phyloP scores from a whole-genome alignment of 2,329 filamentous ascomycete genomes.

The Cercospora sp. region DNA sequence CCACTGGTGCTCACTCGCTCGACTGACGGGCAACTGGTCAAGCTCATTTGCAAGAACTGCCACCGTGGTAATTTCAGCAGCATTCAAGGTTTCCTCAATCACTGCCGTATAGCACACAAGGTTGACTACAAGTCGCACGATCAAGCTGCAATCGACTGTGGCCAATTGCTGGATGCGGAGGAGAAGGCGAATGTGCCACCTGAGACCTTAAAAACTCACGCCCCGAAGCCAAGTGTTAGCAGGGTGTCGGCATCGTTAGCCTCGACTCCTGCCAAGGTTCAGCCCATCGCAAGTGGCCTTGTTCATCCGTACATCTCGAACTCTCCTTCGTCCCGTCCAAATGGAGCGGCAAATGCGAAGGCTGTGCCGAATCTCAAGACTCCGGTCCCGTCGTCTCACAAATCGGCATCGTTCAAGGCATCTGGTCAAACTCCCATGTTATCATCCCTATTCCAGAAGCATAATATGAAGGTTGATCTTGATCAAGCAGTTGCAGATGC shows the following conservation, averaged over 20 bases:
- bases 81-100: constrained; percentile 98
- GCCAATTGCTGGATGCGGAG: constrained; percentile 74
- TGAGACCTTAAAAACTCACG: constrained; percentile 30
- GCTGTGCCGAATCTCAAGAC: constrained; percentile 13
- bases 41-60: constrained; percentile 85
- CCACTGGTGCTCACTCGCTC: constrained; percentile 83
- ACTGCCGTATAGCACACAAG: constrained; percentile 93
- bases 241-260: constrained; percentile 21
- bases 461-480: constrained; percentile 45
- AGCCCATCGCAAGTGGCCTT: constrained; percentile 19
- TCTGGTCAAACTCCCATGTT: constrained; percentile 48
- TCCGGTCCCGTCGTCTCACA: constrained; percentile 9
- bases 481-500: constrained; percentile 35
- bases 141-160: constrained; percentile 84
- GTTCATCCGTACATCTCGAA: constrained; percentile 38
- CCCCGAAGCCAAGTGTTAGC: constrained; percentile 22
- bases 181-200: constrained; percentile 46
- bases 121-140: constrained; percentile 95
- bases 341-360: constrained; percentile 20
- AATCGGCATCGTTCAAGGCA: constrained; percentile 36
- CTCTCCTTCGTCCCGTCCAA: constrained; percentile 21
- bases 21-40: constrained; percentile 79
- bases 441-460: constrained; percentile 44
- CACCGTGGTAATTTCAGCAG: constrained; percentile 89
- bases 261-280: constrained; percentile 25